Percentiles rank a stretch among this genome's conserved stretches.
Evolutionary conservation across 2,329 filamentous ascomycete species (phyloP).

Genomic region (Neospermospora avenae): DNA sequence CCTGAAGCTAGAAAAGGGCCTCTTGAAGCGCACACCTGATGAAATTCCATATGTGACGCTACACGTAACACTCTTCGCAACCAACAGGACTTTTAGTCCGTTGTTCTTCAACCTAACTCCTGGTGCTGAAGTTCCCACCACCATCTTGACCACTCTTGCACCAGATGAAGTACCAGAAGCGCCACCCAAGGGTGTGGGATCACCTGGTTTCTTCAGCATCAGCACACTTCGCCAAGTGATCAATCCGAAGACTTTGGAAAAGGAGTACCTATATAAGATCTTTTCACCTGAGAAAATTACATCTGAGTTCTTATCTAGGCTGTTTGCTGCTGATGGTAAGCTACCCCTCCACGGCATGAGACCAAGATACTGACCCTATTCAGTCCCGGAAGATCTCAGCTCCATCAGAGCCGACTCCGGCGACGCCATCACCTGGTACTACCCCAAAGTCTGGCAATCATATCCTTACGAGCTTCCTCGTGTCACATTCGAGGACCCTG

Average conservation of each 20-base stretch:
- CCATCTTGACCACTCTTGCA: conserved; percentile 79
- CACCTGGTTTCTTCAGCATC: conserved; percentile 80
- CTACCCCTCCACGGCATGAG: conserved; percentile 11
- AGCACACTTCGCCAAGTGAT: conserved; percentile 64
- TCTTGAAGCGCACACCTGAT: conserved; percentile 70
- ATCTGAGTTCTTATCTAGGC: conserved; percentile 48
- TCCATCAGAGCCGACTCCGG: conserved; percentile 26
- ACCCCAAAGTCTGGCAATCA: conserved; percentile 74
- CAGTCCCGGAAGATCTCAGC: conserved; percentile 28
- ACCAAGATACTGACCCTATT: conserved; percentile 29
- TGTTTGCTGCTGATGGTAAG: conserved; percentile 43
- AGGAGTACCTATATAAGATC: conserved; percentile 63
- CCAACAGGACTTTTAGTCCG: conserved; percentile 68
- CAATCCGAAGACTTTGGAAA: conserved; percentile 54
- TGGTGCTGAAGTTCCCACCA: conserved; percentile 61
- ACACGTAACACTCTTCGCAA: conserved; percentile 86
- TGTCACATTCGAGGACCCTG: conserved; percentile 79
- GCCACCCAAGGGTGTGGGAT: conserved; percentile 61
- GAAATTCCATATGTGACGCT: conserved; percentile 80
- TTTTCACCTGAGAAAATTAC: conserved; percentile 56
- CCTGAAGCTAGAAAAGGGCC: conserved; percentile 59
- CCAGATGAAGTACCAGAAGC: conserved; percentile 45
- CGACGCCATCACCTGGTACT: conserved; percentile 72
- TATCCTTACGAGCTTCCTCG: conserved; percentile 86
- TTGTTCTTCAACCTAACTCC: conserved; percentile 66